Evolutionary conservation across 768 basidiomycete species (phyloP).

Genomic region (Agrocybe praecox): DNA sequence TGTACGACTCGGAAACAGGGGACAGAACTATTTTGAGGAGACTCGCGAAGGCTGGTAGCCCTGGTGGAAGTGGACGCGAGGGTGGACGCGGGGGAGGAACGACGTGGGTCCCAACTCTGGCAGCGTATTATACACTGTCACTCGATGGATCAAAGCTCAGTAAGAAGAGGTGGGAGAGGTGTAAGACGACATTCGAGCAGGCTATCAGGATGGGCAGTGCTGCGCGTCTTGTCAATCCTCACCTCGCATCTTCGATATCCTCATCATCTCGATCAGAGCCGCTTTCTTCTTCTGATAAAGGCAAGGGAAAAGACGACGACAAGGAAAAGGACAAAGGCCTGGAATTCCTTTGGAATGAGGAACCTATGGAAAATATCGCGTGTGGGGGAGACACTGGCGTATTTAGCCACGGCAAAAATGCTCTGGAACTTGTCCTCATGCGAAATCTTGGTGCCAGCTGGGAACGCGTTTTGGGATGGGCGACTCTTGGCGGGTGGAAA

Average conservation of each 20-base stretch:
- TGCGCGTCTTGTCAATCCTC: background rate
- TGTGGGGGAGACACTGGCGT: slow-evolving; percentile 70
- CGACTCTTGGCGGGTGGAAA: slow-evolving; percentile 60
- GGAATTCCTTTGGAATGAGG: background rate
- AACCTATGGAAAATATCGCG: slow-evolving; percentile 47
- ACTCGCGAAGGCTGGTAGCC: slow-evolving; percentile 20
- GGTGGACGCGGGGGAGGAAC: slow-evolving; percentile 21
- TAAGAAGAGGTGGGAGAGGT: slow-evolving; percentile 37
- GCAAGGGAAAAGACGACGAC: background rate
- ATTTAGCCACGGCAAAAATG: slow-evolving; percentile 63
- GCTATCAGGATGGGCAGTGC: slow-evolving; percentile 32
- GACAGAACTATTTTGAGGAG: slow-evolving; percentile 24
- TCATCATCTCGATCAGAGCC: background rate
- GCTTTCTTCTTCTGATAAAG: background rate
- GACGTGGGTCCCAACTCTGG: slow-evolving; percentile 63
- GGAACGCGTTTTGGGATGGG: slow-evolving; percentile 57
- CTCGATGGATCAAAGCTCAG: slow-evolving; percentile 10
- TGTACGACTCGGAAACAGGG: slow-evolving; percentile 21
- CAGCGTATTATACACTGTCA: slow-evolving; percentile 42
- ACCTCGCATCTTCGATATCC: background rate
- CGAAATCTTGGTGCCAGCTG: slow-evolving; percentile 53
- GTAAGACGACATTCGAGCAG: slow-evolving; percentile 41
- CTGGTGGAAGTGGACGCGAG: background rate
- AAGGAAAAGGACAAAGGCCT: slow-evolving; percentile 19
- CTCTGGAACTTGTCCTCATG: slow-evolving; percentile 65